Percentiles rank a stretch among this genome's conserved stretches.
Conservation (phyloP, 2,329 filamentous ascomycete genomes). For the Beauveria asiatica region DNA sequence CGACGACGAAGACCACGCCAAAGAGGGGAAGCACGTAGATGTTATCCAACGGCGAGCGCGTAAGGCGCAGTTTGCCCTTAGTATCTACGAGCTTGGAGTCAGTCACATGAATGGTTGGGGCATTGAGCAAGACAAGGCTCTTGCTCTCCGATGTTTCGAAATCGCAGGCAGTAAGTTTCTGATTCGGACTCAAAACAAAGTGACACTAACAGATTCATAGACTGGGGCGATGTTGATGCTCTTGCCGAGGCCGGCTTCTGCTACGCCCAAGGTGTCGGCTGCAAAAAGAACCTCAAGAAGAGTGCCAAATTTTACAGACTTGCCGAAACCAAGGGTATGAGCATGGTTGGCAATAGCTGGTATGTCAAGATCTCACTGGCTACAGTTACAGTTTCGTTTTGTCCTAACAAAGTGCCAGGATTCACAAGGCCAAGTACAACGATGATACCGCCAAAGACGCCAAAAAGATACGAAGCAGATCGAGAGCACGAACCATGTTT, state of each 20-base stretch:
- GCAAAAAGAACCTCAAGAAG: slow-evolving; percentile 93
- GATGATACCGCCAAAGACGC: slow-evolving; percentile 47
- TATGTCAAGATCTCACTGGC: slow-evolving; percentile 42
- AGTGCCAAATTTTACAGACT: slow-evolving; percentile 83
- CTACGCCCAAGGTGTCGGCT: slow-evolving; percentile 87
- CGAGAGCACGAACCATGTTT: slow-evolving; percentile 66
- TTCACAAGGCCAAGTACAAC: slow-evolving; percentile 91
- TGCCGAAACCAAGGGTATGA: slow-evolving; percentile 89
- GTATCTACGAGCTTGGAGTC: slow-evolving; percentile 92
- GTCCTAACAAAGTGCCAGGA: slow-evolving; percentile 47
- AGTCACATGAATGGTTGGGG: slow-evolving; percentile 99
- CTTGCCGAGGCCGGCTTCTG: slow-evolving; percentile 92
- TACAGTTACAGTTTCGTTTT: neutral
- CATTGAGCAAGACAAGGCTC: slow-evolving; percentile 79
- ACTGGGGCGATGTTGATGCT: slow-evolving; percentile 92
- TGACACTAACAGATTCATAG: slow-evolving; percentile 31
- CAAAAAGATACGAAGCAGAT: slow-evolving; percentile 68
- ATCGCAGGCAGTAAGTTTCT: slow-evolving; percentile 71
- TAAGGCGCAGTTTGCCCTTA: slow-evolving; percentile 87
- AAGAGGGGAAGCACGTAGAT: slow-evolving; percentile 57
- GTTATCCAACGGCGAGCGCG: slow-evolving; percentile 67
- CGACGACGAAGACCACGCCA: slow-evolving; percentile 62
- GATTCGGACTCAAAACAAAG: neutral
- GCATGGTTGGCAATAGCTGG: slow-evolving; percentile 98
- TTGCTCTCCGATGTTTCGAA: slow-evolving; percentile 89